Percentiles rank a stretch among this genome's conserved stretches.
Conservation (phyloP, 495 filamentous ascomycete genomes). For the Durotheca rogersii region DNA sequence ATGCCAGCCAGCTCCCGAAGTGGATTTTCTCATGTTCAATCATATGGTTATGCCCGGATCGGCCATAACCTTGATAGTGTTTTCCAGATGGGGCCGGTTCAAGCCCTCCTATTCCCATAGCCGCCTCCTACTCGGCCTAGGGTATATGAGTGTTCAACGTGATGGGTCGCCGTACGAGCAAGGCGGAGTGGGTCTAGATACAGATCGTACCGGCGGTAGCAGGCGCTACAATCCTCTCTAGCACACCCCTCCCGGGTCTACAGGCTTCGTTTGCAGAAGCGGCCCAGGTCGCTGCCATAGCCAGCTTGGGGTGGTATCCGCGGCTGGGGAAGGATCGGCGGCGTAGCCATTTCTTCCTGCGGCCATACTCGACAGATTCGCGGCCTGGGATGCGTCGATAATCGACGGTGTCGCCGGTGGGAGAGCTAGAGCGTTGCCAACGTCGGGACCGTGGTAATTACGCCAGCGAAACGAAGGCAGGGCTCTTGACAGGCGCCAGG, state of each 20-base stretch:
- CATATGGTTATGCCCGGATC: constrained; percentile 37
- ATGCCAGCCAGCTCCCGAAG: constrained; percentile 40
- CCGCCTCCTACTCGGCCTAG: constrained; percentile 42
- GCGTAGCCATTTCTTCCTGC: constrained; percentile 54
- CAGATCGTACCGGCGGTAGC: constrained; percentile 34
- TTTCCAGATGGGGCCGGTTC: constrained; percentile 49
- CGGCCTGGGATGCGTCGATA: constrained; percentile 17
- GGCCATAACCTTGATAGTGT: constrained; percentile 31
- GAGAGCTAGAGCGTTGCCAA: constrained; percentile 17
- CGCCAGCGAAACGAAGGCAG: constrained; percentile 24
- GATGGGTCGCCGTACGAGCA: constrained; percentile 36
- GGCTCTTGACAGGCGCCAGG: constrained; percentile 22
- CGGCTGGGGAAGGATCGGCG: constrained; percentile 52
- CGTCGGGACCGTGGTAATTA: constrained; percentile 33
- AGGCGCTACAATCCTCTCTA: constrained; percentile 35
- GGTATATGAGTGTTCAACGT: constrained; percentile 46
- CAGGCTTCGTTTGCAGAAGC: constrained; percentile 40
- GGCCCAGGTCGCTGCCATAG: constrained; percentile 45
- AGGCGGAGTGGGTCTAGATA: constrained; percentile 36
- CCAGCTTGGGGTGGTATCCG: constrained; percentile 50
- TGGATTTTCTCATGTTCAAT: constrained; percentile 42
- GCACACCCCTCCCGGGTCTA: constrained; percentile 40
- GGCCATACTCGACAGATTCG: constrained; percentile 51
- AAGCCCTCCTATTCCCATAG: constrained; percentile 44
- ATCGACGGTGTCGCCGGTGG: constrained; percentile 33